phyloP scores from a whole-genome alignment of 176 grass and related monocot genomes.

The Oryza brachyantha region DNA sequence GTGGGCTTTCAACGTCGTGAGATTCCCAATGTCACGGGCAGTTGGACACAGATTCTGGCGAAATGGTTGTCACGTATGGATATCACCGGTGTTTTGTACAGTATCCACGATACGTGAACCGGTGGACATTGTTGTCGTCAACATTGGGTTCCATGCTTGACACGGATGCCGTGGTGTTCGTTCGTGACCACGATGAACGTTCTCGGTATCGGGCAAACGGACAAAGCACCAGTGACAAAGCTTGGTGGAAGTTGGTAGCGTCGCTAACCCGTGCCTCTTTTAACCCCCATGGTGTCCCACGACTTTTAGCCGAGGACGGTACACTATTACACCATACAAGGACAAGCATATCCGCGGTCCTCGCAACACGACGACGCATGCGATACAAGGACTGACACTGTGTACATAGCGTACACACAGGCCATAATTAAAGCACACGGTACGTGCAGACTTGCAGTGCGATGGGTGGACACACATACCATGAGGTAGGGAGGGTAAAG shows the following conservation, averaged over 20 bases:
- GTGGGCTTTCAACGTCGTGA: not conserved
- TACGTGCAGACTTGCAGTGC: not conserved
- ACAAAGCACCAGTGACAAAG: not conserved
- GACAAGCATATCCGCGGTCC: not conserved
- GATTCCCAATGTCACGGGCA: too few species aligned
- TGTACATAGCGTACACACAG: not conserved
- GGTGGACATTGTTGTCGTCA: too few species aligned
- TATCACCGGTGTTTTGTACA: not conserved
- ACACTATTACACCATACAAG: not conserved
- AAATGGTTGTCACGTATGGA: not conserved
- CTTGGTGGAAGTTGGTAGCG: slow-evolving; percentile 27
- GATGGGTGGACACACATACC: not conserved
- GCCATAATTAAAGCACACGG: not conserved
- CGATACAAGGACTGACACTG: not conserved
- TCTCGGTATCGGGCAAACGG: not conserved
- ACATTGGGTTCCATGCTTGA: not conserved
- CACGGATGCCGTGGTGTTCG: not conserved
- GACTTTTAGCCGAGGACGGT: not conserved
- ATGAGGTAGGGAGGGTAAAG: not conserved
- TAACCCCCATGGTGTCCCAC: not conserved
- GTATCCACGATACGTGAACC: not conserved
- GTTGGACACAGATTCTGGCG: too few species aligned
- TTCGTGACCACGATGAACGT: not conserved
- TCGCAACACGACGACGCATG: slow-evolving; percentile 11
- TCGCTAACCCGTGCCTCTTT: not conserved